Evolutionary conservation across 2,329 filamentous ascomycete genomes (phyloP).

Genomic region (Xylariaceae sp.): DNA sequence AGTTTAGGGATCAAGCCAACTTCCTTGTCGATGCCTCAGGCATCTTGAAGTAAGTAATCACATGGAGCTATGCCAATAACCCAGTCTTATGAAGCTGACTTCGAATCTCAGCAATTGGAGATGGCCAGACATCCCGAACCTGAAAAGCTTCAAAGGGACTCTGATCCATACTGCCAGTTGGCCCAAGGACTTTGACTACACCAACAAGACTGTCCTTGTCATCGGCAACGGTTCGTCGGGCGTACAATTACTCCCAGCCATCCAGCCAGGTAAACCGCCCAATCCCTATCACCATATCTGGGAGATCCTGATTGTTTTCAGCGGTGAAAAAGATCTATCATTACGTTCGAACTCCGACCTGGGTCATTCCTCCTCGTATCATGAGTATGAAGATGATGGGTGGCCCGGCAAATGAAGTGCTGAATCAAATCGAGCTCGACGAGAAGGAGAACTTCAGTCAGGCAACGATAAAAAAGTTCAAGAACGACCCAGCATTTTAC

Average conservation of each 20-base stretch:
- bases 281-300: background rate
- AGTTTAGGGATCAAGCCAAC: slow-evolving; percentile 38
- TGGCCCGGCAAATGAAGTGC: slow-evolving; percentile 26
- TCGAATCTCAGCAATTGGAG: slow-evolving; percentile 37
- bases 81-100: slow-evolving; percentile 4
- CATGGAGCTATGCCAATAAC: background rate
- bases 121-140: slow-evolving; percentile 41
- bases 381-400: slow-evolving; percentile 31
- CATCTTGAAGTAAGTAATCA: slow-evolving; percentile 42
- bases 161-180: slow-evolving; percentile 48
- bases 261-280: slow-evolving; percentile 32
- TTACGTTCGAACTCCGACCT: slow-evolving; percentile 35
- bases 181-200: slow-evolving; percentile 40
- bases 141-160: slow-evolving; percentile 38
- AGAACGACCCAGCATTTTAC: slow-evolving; percentile 37
- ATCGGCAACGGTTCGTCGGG: slow-evolving; percentile 50
- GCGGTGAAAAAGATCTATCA: slow-evolving; percentile 33
- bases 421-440: slow-evolving; percentile 34
- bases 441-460: slow-evolving; percentile 33
- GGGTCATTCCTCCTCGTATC: slow-evolving; percentile 32
- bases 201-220: slow-evolving; percentile 45
- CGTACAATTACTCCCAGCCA: slow-evolving; percentile 43
- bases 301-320: slow-evolving; percentile 5
- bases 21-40: slow-evolving; percentile 44
- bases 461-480: slow-evolving; percentile 39